Evolutionary conservation across 2,329 filamentous ascomycete species (phyloP).

Genomic region (Ophiostoma populinum): DNA sequence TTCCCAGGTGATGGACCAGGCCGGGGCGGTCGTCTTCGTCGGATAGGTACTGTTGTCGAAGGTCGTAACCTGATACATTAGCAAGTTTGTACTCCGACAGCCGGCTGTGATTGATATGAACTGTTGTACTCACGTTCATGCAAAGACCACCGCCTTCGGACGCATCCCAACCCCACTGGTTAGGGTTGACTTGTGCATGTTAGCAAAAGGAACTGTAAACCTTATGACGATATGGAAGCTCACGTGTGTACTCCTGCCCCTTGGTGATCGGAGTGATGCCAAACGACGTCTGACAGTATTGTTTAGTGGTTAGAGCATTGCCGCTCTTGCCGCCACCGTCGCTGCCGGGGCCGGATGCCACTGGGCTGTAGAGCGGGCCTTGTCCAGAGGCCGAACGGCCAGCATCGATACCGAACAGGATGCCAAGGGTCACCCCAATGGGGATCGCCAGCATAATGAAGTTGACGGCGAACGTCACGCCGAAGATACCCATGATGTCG

Average conservation of each 20-base stretch:
- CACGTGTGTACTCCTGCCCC: slow-evolving; percentile 29
- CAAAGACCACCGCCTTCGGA: slow-evolving; percentile 25
- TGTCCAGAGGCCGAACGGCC: slow-evolving; percentile 24
- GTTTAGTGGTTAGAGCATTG: slow-evolving; percentile 19
- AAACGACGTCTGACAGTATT: slow-evolving; percentile 25
- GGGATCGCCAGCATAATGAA: slow-evolving; percentile 29
- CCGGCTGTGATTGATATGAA: no score
- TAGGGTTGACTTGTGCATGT: slow-evolving; percentile 30
- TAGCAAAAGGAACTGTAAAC: not conserved
- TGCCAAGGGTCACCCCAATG: slow-evolving; percentile 18
- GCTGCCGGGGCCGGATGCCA: slow-evolving; percentile 10
- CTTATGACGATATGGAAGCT: slow-evolving; percentile 11
- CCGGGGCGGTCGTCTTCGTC: slow-evolving; percentile 26
- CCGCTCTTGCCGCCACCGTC: slow-evolving; percentile 11
- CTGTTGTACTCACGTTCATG: slow-evolving; percentile 36
- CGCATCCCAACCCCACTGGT: slow-evolving; percentile 32
- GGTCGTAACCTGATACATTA: slow-evolving; percentile 23
- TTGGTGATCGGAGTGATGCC: slow-evolving; percentile 27
- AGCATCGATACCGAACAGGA: slow-evolving; percentile 31
- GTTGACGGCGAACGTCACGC: slow-evolving; percentile 29
- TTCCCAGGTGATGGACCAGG: slow-evolving; percentile 35
- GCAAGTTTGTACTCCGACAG: no score
- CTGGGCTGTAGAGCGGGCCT: slow-evolving; percentile 24
- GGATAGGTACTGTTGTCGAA: slow-evolving; percentile 33
- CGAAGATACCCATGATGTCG: slow-evolving; percentile 18